phyloP scores from a whole-genome alignment of 305 asterid species.

The Solanum chacoense region DNA sequence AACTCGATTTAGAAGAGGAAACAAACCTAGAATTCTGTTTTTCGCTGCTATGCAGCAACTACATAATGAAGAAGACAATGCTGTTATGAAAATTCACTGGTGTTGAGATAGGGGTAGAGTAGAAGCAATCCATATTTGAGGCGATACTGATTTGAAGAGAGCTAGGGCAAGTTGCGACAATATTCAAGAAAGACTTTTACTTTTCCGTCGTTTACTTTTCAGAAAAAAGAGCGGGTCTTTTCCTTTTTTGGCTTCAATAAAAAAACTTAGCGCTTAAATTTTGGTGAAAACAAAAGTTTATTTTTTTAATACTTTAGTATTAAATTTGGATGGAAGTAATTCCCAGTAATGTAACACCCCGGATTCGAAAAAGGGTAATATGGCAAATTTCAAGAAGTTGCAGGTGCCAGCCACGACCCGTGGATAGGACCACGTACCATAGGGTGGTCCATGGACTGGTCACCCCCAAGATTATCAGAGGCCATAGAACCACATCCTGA shows the following conservation, averaged over 20 bases:
- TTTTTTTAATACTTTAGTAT: neutral
- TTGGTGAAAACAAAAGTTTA: neutral
- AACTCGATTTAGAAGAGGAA: neutral
- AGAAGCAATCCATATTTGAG: neutral
- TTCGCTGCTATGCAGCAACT: neutral
- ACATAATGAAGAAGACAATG: neutral
- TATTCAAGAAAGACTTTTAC: neutral
- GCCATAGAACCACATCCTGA: neutral
- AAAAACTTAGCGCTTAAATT: neutral
- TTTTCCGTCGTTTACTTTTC: neutral
- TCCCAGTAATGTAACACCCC: neutral
- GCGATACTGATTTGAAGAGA: neutral
- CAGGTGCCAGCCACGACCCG: neutral
- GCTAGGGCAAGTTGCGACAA: neutral
- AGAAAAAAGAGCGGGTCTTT: neutral
- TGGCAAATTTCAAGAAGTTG: neutral
- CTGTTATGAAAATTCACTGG: no score
- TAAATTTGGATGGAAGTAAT: neutral
- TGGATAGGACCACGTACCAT: neutral
- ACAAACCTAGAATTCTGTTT: neutral
- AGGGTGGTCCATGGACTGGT: neutral
- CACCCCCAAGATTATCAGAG: neutral
- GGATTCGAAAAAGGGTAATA: no score
- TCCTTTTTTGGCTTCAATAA: neutral
- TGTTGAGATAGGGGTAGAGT: neutral